Evolutionary conservation across 768 basidiomycete species (phyloP).

Genomic region (Phlebiopsis gigantea): DNA sequence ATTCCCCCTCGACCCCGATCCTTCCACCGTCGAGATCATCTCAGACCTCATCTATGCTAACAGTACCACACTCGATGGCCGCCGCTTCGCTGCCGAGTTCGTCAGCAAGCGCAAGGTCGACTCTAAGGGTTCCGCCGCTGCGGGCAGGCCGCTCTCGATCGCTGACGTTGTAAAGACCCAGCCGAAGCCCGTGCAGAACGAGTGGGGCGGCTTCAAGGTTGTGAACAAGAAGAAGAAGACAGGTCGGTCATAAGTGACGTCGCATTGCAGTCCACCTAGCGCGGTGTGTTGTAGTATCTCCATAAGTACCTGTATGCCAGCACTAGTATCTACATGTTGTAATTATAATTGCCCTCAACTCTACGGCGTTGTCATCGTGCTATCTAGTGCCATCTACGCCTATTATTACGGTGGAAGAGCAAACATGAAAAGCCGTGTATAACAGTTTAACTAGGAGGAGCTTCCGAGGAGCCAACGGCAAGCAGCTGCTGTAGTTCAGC

Average conservation of each 20-base stretch:
- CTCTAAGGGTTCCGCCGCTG: conserved; percentile 35
- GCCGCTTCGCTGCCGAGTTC: conserved; percentile 92
- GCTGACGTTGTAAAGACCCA: conserved; percentile 89
- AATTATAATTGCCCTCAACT: neutral
- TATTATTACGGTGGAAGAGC: no score
- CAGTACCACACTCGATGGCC: conserved; percentile 91
- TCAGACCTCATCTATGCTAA: conserved; percentile 93
- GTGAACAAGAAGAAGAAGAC: conserved; percentile 96
- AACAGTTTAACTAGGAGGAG: no score
- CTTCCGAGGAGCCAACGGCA: neutral
- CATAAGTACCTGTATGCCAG: neutral
- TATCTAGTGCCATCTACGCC: neutral
- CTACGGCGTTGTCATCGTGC: neutral
- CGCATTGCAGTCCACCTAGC: no score
- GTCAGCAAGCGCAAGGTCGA: conserved; percentile 84
- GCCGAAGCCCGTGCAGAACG: conserved; percentile 64
- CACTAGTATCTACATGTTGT: conserved; percentile 3
- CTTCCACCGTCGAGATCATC: conserved; percentile 83
- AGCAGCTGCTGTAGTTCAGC: neutral
- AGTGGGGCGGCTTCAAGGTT: conserved; percentile 89
- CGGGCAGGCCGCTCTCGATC: conserved; percentile 59
- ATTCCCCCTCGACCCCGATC: conserved; percentile 87
- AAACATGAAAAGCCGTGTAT: no score
- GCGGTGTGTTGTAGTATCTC: neutral
- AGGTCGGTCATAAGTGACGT: conserved; percentile 40